phyloP scores from a whole-genome alignment of 768 basidiomycete species.

The Mycena metata region DNA sequence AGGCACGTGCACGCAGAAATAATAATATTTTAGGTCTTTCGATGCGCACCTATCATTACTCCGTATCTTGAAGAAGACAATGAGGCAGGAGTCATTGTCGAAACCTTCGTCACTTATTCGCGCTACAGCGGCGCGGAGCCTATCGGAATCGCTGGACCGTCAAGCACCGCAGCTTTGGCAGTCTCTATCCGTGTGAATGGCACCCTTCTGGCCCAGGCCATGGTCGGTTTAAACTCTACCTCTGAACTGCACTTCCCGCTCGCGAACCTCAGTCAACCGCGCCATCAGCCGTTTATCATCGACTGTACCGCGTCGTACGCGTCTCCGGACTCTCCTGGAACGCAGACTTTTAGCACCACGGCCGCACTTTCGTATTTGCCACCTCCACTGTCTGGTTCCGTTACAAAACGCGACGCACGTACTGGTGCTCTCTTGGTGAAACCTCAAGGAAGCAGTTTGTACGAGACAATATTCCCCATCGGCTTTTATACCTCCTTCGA shows the following conservation, averaged over 20 bases:
- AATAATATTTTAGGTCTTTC: too few relatives aligned
- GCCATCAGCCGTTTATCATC: constrained; percentile 28
- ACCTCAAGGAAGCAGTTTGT: constrained; percentile 38
- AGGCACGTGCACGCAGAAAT: too few relatives aligned
- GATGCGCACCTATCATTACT: constrained; percentile 60
- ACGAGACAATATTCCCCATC: constrained; percentile 62
- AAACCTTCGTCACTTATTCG: constrained; percentile 28
- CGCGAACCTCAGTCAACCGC: constrained; percentile 31
- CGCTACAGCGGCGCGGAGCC: constrained; percentile 23
- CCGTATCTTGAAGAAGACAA: constrained; percentile 62
- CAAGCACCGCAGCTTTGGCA: constrained; percentile 2
- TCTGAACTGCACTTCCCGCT: constrained; percentile 34
- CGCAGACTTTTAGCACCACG: constrained; percentile 16
- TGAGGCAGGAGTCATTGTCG: constrained; percentile 29
- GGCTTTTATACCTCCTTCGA: constrained; percentile 68
- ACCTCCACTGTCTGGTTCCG: constrained; percentile 49
- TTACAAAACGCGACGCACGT: constrained; percentile 63
- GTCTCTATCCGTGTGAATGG: constrained; percentile 25
- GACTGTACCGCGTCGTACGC: constrained; percentile 26
- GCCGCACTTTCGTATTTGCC: constrained; percentile 57
- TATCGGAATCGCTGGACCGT: background rate
- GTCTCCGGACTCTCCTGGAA: background rate
- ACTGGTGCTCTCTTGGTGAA: constrained; percentile 60
- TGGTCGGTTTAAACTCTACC: constrained; percentile 20
- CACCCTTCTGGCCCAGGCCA: background rate